Evolutionary conservation across 306 rosid species (phyloP).

Genomic region (Glycyrrhiza uralensis): DNA sequence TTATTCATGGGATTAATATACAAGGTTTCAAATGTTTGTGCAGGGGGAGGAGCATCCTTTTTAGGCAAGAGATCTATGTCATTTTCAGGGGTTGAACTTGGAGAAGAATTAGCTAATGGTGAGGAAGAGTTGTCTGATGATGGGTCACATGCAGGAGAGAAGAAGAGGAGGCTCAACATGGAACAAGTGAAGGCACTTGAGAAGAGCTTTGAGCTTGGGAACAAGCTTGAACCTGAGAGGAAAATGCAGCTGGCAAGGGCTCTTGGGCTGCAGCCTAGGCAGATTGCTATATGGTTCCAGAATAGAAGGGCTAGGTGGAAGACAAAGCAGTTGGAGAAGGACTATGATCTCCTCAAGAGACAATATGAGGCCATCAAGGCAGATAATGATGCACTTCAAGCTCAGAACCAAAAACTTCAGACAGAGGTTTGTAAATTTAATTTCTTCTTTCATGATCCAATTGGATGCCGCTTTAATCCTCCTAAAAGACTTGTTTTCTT

Average conservation of each 20-base stretch:
- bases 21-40: slow-evolving; percentile 16
- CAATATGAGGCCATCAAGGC: slow-evolving; percentile 74
- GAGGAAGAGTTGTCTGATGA: slow-evolving; percentile 88
- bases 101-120: slow-evolving; percentile 68
- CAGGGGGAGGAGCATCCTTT: slow-evolving; percentile 61
- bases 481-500: background rate
- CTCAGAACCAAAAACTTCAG: slow-evolving; percentile 83
- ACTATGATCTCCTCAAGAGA: slow-evolving; percentile 73
- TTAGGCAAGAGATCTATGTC: slow-evolving; percentile 87
- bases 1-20: slow-evolving; percentile 42
- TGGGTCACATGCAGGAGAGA: slow-evolving; percentile 88
- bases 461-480: background rate
- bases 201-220: slow-evolving; percentile 92
- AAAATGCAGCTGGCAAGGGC: slow-evolving; percentile 93
- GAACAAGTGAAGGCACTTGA: slow-evolving; percentile 94
- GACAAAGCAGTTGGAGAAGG: slow-evolving; percentile 91
- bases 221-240: slow-evolving; percentile 95
- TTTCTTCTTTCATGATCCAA: slow-evolving; percentile 2
- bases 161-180: slow-evolving; percentile 89
- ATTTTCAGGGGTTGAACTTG: slow-evolving; percentile 74
- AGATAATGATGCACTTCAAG: slow-evolving; percentile 71
- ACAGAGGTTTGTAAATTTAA: slow-evolving; percentile 48
- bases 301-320: slow-evolving; percentile 97
- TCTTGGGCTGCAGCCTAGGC: slow-evolving; percentile 86
- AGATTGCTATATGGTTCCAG: slow-evolving; percentile 92